Percentiles rank a stretch among this genome's conserved stretches.
These are phyloP conservation scores for Aristolochia californica DNA, from an alignment of 164 flowering plant species.

Conservation along the genomic window DNA sequence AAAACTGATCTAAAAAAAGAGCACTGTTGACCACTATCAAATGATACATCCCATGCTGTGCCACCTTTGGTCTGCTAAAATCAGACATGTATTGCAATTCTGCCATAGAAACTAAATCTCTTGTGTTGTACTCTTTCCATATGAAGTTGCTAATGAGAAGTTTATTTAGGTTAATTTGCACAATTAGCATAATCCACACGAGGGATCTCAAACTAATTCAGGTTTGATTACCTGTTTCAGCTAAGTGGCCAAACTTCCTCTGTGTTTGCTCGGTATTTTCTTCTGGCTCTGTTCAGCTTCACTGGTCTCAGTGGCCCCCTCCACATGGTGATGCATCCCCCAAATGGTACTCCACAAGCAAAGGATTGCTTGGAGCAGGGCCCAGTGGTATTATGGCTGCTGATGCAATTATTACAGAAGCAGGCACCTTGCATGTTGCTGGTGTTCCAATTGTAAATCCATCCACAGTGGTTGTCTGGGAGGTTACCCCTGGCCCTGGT, in stretches of 20 bases:
- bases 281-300: slow-evolving; percentile 95
- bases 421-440: slow-evolving; percentile 96
- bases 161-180: too few relatives aligned
- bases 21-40: too few relatives aligned
- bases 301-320: slow-evolving; percentile 97
- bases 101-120: too few relatives aligned
- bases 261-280: slow-evolving; percentile 98
- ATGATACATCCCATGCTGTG: too few relatives aligned
- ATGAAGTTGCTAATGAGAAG: too few relatives aligned
- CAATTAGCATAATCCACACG: too few relatives aligned
- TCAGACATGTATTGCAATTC: too few relatives aligned
- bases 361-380: slow-evolving; percentile 96
- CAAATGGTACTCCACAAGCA: slow-evolving; percentile 92
- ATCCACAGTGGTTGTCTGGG: slow-evolving; percentile 99
- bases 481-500: slow-evolving; percentile 92
- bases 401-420: slow-evolving; percentile 92
- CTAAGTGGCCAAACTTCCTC: slow-evolving; percentile 96
- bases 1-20: too few relatives aligned
- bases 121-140: too few relatives aligned
- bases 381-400: slow-evolving; percentile 99
- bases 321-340: slow-evolving; percentile 35
- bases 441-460: slow-evolving; percentile 99
- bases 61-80: too few relatives aligned
- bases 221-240: slow-evolving; percentile 29
- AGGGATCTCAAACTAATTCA: too few relatives aligned